Evolutionary conservation across 2,329 filamentous ascomycete genomes (phyloP).

Genomic region (Calonectria montana): DNA sequence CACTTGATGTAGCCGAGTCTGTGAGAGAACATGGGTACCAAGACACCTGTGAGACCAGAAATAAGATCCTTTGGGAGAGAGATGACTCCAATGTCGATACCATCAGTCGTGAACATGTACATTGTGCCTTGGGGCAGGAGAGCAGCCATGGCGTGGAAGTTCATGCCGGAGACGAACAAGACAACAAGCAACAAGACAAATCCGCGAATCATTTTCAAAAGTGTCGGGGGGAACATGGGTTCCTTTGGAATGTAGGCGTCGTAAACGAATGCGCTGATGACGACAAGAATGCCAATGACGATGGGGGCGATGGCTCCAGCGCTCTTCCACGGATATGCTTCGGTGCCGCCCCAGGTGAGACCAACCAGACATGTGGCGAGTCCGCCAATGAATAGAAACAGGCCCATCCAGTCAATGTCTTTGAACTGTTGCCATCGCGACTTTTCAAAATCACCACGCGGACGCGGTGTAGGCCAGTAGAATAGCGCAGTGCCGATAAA

Average conservation of each 20-base stretch:
- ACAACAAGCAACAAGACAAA: conserved; percentile 6
- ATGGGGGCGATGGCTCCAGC: not conserved
- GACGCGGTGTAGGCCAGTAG: conserved; percentile 3
- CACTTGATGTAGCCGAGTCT: not conserved
- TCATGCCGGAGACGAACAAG: conserved; percentile 28
- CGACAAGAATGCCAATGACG: not conserved
- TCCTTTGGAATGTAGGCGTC: not conserved
- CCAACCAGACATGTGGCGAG: not conserved
- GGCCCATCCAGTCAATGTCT: conserved; percentile 24
- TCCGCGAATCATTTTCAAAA: not conserved
- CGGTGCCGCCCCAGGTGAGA: not conserved
- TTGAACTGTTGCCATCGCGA: conserved; percentile 22
- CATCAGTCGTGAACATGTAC: conserved; percentile 28
- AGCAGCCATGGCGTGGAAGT: conserved; percentile 25
- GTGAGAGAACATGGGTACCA: not conserved
- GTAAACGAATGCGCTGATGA: not conserved
- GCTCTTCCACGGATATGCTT: not conserved
- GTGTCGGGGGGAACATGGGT: not conserved
- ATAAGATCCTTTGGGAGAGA: not conserved
- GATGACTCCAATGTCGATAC: conserved; percentile 1
- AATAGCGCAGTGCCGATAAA: not conserved
- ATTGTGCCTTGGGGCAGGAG: conserved; percentile 24
- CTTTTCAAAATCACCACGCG: conserved; percentile 26
- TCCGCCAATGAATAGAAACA: conserved; percentile 2
- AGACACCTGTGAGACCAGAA: not conserved